Conservation (phyloP, 441 rosid genomes). For the Gossypium davidsonii region DNA sequence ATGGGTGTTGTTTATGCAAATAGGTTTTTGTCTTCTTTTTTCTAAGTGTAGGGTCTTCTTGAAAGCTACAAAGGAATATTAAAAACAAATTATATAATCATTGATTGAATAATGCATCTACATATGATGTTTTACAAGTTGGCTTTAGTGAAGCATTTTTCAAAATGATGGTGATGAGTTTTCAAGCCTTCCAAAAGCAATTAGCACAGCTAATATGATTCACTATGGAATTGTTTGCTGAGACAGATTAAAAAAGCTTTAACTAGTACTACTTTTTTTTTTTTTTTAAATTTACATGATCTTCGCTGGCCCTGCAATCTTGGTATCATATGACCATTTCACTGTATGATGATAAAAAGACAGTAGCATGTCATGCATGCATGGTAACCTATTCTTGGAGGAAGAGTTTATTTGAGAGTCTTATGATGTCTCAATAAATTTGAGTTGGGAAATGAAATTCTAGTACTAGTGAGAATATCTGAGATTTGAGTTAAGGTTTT, state of each 20-base stretch:
- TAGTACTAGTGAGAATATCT: not conserved
- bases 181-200: conserved; percentile 8
- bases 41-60: conserved; percentile 11
- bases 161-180: conserved; percentile 14
- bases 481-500: not conserved
- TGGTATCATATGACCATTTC: conserved; percentile 8
- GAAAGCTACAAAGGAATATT: conserved; percentile 23
- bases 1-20: conserved; percentile 17
- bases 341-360: not conserved
- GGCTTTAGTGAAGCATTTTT: conserved; percentile 16
- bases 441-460: not conserved
- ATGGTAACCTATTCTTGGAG: too few species aligned
- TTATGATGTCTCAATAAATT: not conserved
- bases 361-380: not conserved
- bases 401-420: too few species aligned
- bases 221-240: conserved; percentile 4
- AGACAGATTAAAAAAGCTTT: not conserved
- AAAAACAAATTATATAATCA: not conserved
- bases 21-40: not conserved
- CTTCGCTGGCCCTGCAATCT: conserved; percentile 11
- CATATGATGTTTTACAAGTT: conserved; percentile 15
- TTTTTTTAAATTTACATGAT: not conserved
- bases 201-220: conserved; percentile 18
- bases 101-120: conserved; percentile 11
- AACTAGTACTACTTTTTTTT: not conserved